phyloP scores from a whole-genome alignment of 2,329 filamentous ascomycete species.

The Lachnellula cervina region DNA sequence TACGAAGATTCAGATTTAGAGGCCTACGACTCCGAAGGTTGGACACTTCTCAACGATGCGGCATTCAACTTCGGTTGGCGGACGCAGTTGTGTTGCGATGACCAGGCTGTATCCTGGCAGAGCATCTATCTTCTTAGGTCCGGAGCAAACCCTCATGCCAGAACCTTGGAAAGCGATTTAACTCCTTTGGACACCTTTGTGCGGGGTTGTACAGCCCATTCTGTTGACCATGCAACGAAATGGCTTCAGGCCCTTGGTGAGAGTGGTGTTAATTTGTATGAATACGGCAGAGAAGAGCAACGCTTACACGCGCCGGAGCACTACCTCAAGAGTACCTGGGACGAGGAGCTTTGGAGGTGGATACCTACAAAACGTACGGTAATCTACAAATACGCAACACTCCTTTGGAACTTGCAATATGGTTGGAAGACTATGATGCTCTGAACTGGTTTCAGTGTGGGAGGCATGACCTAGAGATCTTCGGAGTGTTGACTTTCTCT shows the following conservation, averaged over 20 bases:
- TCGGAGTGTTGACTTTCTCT: neutral
- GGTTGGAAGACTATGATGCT: conserved; percentile 15
- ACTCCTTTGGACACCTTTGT: conserved; percentile 11
- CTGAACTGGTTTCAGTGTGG: conserved; percentile 12
- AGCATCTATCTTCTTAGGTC: conserved; percentile 7
- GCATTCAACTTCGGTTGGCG: conserved; percentile 14
- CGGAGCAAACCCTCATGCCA: conserved; percentile 6
- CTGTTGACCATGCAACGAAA: conserved; percentile 6
- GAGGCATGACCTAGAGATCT: conserved; percentile 9
- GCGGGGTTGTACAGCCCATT: conserved; percentile 8
- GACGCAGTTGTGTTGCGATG: neutral
- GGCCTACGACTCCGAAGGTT: conserved; percentile 9
- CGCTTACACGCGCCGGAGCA: conserved; percentile 1
- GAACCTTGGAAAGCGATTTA: conserved; percentile 1
- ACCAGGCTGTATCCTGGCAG: conserved; percentile 7
- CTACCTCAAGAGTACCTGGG: conserved; percentile 7
- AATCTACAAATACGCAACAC: conserved; percentile 4
- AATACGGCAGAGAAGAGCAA: conserved; percentile 7
- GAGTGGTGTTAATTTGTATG: conserved; percentile 6
- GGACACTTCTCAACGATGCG: conserved; percentile 9
- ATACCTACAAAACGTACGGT: conserved; percentile 9
- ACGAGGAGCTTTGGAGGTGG: conserved; percentile 11
- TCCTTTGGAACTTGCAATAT: conserved; percentile 5
- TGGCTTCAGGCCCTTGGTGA: conserved; percentile 6
- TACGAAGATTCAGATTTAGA: conserved; percentile 5